Conservation (phyloP, 1,284 basidiomycete genomes). For the Coniferiporia sulphurascens region DNA sequence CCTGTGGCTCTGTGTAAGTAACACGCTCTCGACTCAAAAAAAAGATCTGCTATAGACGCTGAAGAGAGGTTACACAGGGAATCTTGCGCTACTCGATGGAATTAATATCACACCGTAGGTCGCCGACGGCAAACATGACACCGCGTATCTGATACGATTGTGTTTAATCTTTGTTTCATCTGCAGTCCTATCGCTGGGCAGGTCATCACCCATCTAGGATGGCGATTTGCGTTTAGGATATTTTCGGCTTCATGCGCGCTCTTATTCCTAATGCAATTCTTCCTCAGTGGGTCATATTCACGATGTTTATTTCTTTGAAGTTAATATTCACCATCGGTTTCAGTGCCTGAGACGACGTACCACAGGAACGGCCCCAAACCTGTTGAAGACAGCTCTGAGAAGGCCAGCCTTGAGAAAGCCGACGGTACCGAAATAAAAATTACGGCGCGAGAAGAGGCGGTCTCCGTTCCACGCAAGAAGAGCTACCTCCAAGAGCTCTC, state of each 20-base stretch:
- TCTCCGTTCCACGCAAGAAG: constrained; percentile 14
- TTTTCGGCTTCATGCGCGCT: constrained; percentile 20
- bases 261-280: constrained; percentile 20
- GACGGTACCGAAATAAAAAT: background rate
- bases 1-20: constrained; percentile 19
- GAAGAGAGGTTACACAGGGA: constrained; percentile 18
- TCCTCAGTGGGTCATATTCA: constrained; percentile 11
- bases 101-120: constrained; percentile 24
- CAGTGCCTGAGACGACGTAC: constrained; percentile 20
- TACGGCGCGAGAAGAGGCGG: background rate
- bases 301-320: background rate
- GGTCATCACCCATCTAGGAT: constrained; percentile 21
- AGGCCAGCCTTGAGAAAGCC: background rate
- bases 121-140: background rate
- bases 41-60: background rate
- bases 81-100: constrained; percentile 22
- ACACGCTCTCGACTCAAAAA: background rate
- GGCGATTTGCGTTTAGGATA: constrained; percentile 23
- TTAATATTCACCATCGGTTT: background rate
- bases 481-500: constrained; percentile 12
- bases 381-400: background rate
- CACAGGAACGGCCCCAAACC: background rate
- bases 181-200: constrained; percentile 22
- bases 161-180: too few species aligned
- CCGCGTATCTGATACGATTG: too few species aligned